Evolutionary conservation across 1,284 basidiomycete species (phyloP), one percentile per base, ranked within the genome.

Genomic region (Ustilago crameri): DNA sequence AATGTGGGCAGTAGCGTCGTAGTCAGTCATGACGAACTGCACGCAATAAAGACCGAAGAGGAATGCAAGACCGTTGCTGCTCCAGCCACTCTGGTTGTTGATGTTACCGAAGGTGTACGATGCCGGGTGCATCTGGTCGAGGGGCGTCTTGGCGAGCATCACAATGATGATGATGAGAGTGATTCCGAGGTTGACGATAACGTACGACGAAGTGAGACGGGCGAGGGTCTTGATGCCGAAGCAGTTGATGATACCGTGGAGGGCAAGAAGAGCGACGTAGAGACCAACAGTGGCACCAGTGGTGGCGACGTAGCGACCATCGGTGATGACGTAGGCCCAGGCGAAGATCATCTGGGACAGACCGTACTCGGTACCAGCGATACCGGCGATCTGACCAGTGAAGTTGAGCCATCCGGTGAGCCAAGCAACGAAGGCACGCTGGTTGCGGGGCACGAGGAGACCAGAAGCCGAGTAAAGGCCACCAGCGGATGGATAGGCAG

Each of bases 361-460:
- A 56, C 93, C 93, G 79, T 91, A 95, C 83, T 95, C 93, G 2
- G 92, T 93, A 2, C 91, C 93, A 1, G 91, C 89, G 44, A 93
- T 86, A 32, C 92, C 92, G 5, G 91, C 90, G 55, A 92, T 88
- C 83, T 93, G 92, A 86, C 92, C 93, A 12, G 95, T 88, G 44
- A 93, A 88, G 82, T 95, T 95, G 50, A 95, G 75, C 75, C 79
- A 82, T 40, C 81, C 76, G 20, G 80, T 76, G 89, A 93, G 54
- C 92, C 92, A 44, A 91, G 91, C 91, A 17, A 90, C 91, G 22
- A 73, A 65, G 14, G 77, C 74, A 22, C 79, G 74, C 67, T 76
- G 80, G 44, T 63, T 66, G 15, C 59, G 57, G 1, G 81, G 81
- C 0, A 82, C 81, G 18, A 82, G 62, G 5, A 80, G 66, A 42